Evolutionary conservation across 805 yeast species (phyloP).

Genomic region (Candida awuae): DNA sequence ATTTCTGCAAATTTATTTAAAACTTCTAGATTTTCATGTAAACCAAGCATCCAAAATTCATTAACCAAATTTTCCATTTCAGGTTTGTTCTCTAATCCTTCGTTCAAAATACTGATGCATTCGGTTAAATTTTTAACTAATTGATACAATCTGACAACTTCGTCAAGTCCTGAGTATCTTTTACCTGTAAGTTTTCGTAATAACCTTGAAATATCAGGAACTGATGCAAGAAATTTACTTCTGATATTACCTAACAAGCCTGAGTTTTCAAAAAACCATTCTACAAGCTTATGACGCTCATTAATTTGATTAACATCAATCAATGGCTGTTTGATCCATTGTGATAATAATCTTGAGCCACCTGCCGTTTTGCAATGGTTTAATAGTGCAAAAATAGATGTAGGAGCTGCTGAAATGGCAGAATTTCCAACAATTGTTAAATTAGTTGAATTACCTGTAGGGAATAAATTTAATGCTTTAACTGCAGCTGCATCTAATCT

Average conservation of each 20-base stretch:
- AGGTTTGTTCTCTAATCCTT: constrained; percentile 30
- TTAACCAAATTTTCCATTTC: constrained; percentile 32
- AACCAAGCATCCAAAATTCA: constrained; percentile 50
- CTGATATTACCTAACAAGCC: constrained; percentile 57
- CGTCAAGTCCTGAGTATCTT: constrained; percentile 54
- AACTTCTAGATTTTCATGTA: constrained; percentile 41
- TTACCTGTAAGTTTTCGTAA: constrained; percentile 52
- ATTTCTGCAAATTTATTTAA: constrained; percentile 69
- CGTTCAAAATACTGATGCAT: constrained; percentile 44
- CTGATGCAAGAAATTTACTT: constrained; percentile 55
- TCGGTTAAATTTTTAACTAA: constrained; percentile 66
- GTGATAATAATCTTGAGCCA: constrained; percentile 82
- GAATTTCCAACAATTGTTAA: constrained; percentile 19
- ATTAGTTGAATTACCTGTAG: constrained; percentile 30
- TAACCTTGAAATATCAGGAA: constrained; percentile 78
- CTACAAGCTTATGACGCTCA: constrained; percentile 70
- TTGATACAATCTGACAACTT: constrained; percentile 83
- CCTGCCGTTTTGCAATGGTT: constrained; percentile 84
- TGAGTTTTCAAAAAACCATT: constrained; percentile 60
- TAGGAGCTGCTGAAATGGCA: constrained; percentile 34
- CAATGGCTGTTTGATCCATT: constrained; percentile 95
- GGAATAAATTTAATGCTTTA: constrained; percentile 79
- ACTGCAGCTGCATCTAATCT: constrained; percentile 86
- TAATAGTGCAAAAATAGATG: constrained; percentile 70
- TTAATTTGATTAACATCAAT: constrained; percentile 53